These are phyloP conservation scores for Chlamydomonas asymmetrica DNA, from an alignment of 139 green algal species.

Conservation along the genomic window DNA sequence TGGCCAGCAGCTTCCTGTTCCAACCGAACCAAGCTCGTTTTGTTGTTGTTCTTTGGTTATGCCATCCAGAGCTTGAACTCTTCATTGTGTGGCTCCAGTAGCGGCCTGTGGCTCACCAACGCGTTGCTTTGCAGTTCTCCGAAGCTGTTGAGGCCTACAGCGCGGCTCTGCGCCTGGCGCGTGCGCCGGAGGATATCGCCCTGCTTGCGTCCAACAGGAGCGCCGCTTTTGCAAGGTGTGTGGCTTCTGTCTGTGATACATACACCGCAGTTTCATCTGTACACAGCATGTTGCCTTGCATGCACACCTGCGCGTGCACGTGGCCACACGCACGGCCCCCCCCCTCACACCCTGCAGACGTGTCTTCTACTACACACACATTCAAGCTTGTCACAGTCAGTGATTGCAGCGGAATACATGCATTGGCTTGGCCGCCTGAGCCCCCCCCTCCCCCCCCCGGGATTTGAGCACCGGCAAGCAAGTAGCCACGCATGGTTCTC, in stretches of 20 bases:
- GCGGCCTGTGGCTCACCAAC: no score
- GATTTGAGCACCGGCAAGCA: no score
- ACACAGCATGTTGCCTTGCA: background rate
- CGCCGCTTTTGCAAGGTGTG: slow-evolving; percentile 45
- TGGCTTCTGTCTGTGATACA: no score
- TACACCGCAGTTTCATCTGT: background rate
- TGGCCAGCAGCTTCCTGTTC: no score
- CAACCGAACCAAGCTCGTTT: no score
- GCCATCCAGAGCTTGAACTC: no score
- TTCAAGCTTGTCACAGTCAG: background rate
- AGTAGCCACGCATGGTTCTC: background rate
- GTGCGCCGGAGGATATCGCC: slow-evolving; percentile 9
- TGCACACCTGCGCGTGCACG: no score
- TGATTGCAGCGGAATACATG: background rate
- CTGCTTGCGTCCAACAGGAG: slow-evolving; percentile 40
- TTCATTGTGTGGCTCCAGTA: no score
- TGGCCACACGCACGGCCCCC: background rate
- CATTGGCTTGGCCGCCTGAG: background rate
- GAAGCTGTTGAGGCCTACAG: slow-evolving; percentile 19
- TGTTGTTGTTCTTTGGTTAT: no score
- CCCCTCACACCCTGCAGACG: background rate
- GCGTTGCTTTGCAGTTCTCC: background rate
- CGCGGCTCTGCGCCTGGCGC: slow-evolving; percentile 10
- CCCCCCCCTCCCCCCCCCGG: no score
- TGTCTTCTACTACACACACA: background rate